phyloP scores from a whole-genome alignment of 2,329 filamentous ascomycete species.

The Penicillium sp. region DNA sequence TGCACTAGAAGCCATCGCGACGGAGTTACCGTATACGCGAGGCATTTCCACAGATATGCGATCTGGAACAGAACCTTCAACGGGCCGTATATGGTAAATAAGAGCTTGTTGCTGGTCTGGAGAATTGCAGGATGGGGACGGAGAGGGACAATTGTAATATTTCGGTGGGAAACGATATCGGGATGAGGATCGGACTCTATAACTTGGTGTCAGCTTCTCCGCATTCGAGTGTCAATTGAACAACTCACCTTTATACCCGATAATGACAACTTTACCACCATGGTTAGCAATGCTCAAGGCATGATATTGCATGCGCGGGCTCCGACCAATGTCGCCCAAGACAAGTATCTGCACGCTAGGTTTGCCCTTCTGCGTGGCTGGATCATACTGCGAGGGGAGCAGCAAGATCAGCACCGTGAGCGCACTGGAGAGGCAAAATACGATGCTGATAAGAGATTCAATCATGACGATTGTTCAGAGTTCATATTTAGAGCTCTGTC shows the following conservation, averaged over 20 bases:
- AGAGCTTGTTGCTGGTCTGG: conserved; percentile 61
- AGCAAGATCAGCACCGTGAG: conserved; percentile 51
- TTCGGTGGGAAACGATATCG: conserved; percentile 63
- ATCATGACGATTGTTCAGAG: conserved; percentile 27
- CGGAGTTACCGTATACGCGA: conserved; percentile 70
- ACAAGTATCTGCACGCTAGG: conserved; percentile 75
- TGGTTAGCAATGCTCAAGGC: conserved; percentile 84
- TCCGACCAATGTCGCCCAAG: conserved; percentile 89
- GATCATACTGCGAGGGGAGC: conserved; percentile 51
- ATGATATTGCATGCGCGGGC: conserved; percentile 98
- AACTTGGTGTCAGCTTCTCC: conserved; percentile 7
- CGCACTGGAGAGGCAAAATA: conserved; percentile 45
- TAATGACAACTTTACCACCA: conserved; percentile 72
- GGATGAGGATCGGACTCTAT: conserved; percentile 76
- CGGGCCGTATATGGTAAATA: conserved; percentile 74
- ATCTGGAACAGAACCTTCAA: conserved; percentile 84
- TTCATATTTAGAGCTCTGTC: no score
- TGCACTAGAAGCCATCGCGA: conserved; percentile 82
- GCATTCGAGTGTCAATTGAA: background rate
- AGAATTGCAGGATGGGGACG: conserved; percentile 62
- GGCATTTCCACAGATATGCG: conserved; percentile 62
- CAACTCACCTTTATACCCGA: conserved; percentile 73
- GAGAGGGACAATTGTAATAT: conserved; percentile 68
- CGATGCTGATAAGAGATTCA: conserved; percentile 33
- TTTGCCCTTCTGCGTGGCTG: conserved; percentile 28